Base-by-base conservation (phyloP, 1,284 basidiomycete genomes). In the Leccinum subrobustum region DNA sequence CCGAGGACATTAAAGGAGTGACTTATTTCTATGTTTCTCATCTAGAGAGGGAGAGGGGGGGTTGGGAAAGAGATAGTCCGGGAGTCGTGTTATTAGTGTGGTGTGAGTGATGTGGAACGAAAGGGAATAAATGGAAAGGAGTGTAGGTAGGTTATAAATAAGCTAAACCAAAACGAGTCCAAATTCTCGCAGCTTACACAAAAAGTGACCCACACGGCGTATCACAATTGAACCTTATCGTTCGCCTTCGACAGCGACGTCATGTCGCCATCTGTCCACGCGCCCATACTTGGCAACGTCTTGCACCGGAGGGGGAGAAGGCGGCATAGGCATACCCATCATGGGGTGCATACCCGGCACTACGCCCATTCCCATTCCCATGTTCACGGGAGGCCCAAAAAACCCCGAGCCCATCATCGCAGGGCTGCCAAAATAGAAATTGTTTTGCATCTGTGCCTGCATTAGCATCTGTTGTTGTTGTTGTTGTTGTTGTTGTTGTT, bases 261-360 rank as follows among this genome's bases (percentile, higher is more conserved):
- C 85, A 62, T 82, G 85, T 67, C 91, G 83, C 91, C 91, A 93
- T 62, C 82, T 82, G 73, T 93, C 91, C 20, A 93, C 90, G 3
- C 82, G 78, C 16, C 81, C 83, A 63, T 81, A 88, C 70, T 91
- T 92, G 18, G 76, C 78, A 51, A 82, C 74, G 60, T 92, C 90
- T 27, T 82, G 83, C 52, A 79, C 71, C 3, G 87, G 86, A 25
- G 87, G 84, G 35, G 88, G 87, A 4, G 85, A 85, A 44, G 80
- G 75, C 16, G 81, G 77, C 20, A 80, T 71, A 23, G 86, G 81
- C 11, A 83, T 74, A 65, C 81, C 80, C 80, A 85, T 82, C 33
- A 72, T 56, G 31, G 78, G 79, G 20, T 78, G 78, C 64, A 79
- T 76, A 25, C 62, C 63, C 1, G 29, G 29, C 72, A 85, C 62